These are phyloP conservation scores for Mayamaea pseudoterrestris DNA, from an alignment of 108 stramenopile species.

Conservation along the genomic window DNA sequence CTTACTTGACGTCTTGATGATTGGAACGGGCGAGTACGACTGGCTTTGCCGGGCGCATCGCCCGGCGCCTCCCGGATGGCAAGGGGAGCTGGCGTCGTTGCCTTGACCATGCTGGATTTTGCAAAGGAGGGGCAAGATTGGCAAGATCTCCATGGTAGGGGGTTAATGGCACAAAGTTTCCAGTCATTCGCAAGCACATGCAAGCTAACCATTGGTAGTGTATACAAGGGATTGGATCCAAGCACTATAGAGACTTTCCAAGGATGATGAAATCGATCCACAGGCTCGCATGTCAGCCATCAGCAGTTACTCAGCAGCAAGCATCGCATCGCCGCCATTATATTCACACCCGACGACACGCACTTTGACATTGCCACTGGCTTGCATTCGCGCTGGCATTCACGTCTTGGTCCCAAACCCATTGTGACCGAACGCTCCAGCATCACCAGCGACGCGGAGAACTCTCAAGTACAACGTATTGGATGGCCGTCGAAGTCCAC, in stretches of 20 bases:
- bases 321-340: slow-evolving; percentile 86
- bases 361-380: slow-evolving; percentile 95
- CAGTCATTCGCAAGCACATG: slow-evolving; percentile 94
- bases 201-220: slow-evolving; percentile 78
- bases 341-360: slow-evolving; percentile 99
- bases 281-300: slow-evolving; percentile 71
- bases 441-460: slow-evolving; percentile 83
- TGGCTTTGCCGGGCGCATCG: slow-evolving; percentile 85
- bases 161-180: slow-evolving; percentile 95
- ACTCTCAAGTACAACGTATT: slow-evolving; percentile 78
- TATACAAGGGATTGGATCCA: slow-evolving; percentile 72
- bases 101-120: slow-evolving; percentile 96
- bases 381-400: slow-evolving; percentile 80
- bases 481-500: slow-evolving; percentile 92
- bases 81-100: slow-evolving; percentile 99
- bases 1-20: slow-evolving; percentile 88
- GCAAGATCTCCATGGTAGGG: slow-evolving; percentile 91
- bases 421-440: slow-evolving; percentile 87
- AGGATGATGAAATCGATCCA: slow-evolving; percentile 74
- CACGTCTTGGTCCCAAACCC: slow-evolving; percentile 99
- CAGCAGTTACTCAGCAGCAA: slow-evolving; percentile 45
- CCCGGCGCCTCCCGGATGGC: slow-evolving; percentile 85
- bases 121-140: slow-evolving; percentile 73
- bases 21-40: slow-evolving; percentile 90
- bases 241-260: slow-evolving; percentile 90